Evolutionary conservation across 2,329 filamentous ascomycete genomes (phyloP).

Genomic region (Hypoxylon sp.): DNA sequence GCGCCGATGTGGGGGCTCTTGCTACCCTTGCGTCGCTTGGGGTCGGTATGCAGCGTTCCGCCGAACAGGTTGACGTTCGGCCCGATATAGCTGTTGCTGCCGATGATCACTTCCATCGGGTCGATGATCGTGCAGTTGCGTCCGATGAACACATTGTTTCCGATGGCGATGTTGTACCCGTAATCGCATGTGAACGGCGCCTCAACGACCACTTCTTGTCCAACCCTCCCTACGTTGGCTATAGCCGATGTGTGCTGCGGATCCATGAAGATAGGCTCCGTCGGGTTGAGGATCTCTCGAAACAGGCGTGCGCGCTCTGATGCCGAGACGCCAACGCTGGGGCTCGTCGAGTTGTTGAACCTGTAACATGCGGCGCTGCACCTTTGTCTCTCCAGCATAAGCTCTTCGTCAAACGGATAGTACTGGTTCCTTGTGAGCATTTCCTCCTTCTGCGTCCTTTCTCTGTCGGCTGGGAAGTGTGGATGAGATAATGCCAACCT

Average conservation of each 20-base stretch:
- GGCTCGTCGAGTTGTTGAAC: conserved; percentile 86
- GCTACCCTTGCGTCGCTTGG: conserved; percentile 76
- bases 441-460: conserved; percentile 81
- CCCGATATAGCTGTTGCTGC: conserved; percentile 78
- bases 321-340: conserved; percentile 73
- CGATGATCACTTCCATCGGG: conserved; percentile 83
- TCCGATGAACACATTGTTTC: conserved; percentile 83
- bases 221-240: conserved; percentile 69
- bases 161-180: conserved; percentile 92
- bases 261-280: conserved; percentile 64
- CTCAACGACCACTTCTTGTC: conserved; percentile 81
- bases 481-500: conserved; percentile 66
- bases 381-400: conserved; percentile 83
- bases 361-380: conserved; percentile 83
- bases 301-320: conserved; percentile 75
- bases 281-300: conserved; percentile 73
- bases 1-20: conserved; percentile 76
- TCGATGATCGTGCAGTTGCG: conserved; percentile 88
- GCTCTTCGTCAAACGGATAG: conserved; percentile 77
- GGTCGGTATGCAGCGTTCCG: conserved; percentile 75
- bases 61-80: conserved; percentile 89
- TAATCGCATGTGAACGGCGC: conserved; percentile 93
- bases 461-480: conserved; percentile 54
- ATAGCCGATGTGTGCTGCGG: conserved; percentile 61
- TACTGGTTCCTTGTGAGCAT: conserved; percentile 87